These are phyloP conservation scores for Chalciporus piperatus DNA, from an alignment of 768 basidiomycete species.

Conservation along the genomic window DNA sequence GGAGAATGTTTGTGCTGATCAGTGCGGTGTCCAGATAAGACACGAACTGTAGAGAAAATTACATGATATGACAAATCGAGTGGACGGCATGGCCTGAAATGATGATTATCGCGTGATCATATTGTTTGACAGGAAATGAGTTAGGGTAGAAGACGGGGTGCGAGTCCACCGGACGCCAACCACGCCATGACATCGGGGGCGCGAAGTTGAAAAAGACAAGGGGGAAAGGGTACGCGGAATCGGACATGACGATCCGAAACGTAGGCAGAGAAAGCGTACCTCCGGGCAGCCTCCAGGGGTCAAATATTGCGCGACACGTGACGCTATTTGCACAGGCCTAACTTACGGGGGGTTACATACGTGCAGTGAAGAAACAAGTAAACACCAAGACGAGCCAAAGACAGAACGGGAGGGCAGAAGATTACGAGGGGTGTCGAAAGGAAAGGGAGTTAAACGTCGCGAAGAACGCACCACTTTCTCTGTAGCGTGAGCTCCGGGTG, in stretches of 20 bases:
- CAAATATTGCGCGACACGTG: not conserved
- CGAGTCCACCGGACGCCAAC: conserved; percentile 1
- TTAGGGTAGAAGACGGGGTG: conserved; percentile 15
- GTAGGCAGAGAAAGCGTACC: not conserved
- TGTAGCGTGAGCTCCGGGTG: no score
- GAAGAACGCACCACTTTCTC: no score
- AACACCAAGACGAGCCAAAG: not conserved
- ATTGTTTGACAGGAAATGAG: conserved; percentile 2
- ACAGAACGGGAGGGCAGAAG: not conserved
- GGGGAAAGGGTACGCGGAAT: not conserved
- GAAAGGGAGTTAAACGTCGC: no score
- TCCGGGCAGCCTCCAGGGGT: no score
- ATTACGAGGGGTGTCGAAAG: not conserved
- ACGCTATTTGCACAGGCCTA: not conserved
- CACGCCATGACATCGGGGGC: conserved; percentile 1
- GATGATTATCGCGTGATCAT: conserved; percentile 6
- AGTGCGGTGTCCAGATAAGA: not conserved
- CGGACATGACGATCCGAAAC: not conserved
- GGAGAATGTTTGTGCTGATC: not conserved
- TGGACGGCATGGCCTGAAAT: not conserved
- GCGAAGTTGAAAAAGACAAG: conserved; percentile 1
- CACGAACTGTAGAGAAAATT: not conserved
- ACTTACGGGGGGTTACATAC: not conserved
- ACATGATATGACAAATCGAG: not conserved
- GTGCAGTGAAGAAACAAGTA: not conserved